A percentile compares a stretch with the other conserved stretches of the same genome.
phyloP scores from a whole-genome alignment of 805 yeast genomes.

The Saccharomycopsis sp. region DNA sequence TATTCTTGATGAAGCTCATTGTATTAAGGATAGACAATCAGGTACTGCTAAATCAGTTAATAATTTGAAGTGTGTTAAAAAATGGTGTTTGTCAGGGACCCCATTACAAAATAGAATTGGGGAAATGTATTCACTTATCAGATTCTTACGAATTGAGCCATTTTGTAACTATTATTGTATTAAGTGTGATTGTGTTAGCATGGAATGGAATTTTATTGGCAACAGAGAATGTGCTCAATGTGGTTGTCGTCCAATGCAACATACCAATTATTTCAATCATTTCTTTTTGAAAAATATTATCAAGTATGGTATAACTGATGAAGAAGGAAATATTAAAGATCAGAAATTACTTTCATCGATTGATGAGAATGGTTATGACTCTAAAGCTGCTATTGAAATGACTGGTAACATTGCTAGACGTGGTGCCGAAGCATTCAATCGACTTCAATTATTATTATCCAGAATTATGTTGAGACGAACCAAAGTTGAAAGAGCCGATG shows the following conservation, averaged over 20 bases:
- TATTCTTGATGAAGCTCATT: conserved; percentile 93
- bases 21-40: conserved; percentile 89
- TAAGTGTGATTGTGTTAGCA: conserved; percentile 79
- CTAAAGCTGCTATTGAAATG: neutral
- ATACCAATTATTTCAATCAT: conserved; percentile 91
- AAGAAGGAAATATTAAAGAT: conserved; percentile 25
- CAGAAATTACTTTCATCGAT: conserved; percentile 9
- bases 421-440: conserved; percentile 69
- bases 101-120: conserved; percentile 96
- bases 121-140: conserved; percentile 85
- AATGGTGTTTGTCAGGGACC: conserved; percentile 94
- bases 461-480: conserved; percentile 92
- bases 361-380: conserved; percentile 1
- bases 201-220: conserved; percentile 80
- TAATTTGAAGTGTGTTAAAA: conserved; percentile 55
- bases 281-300: conserved; percentile 93
- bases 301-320: conserved; percentile 73
- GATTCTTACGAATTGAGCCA: conserved; percentile 80
- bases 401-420: conserved; percentile 5
- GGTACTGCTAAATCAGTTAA: conserved; percentile 93
- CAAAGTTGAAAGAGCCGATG: conserved; percentile 94
- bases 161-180: conserved; percentile 88
- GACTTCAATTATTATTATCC: conserved; percentile 65
- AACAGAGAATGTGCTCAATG: conserved; percentile 80
- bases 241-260: conserved; percentile 91